Evolutionary conservation across 345 rosid genomes (phyloP).

Genomic region (Triadica sebifera): DNA sequence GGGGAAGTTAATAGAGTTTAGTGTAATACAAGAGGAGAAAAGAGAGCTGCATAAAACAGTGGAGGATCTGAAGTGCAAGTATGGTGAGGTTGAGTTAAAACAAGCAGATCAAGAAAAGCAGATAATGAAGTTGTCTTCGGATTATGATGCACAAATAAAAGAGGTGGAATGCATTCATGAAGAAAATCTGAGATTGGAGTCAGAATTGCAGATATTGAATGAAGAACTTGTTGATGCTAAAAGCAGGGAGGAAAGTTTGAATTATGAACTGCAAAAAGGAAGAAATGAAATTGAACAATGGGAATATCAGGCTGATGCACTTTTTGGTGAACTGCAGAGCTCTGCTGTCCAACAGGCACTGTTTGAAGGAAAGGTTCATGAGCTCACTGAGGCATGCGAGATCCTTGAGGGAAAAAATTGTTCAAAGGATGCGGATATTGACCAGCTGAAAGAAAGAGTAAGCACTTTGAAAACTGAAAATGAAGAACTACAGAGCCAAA

Average conservation of each 20-base stretch:
- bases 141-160: slow-evolving; percentile 45
- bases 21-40: slow-evolving; percentile 37
- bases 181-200: slow-evolving; percentile 49
- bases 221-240: slow-evolving; percentile 49
- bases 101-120: slow-evolving; percentile 50
- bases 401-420: slow-evolving; percentile 38
- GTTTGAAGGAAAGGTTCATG: slow-evolving; percentile 55
- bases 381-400: slow-evolving; percentile 46
- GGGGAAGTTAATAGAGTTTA: slow-evolving; percentile 42
- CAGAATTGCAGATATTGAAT: slow-evolving; percentile 39
- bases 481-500: slow-evolving; percentile 49
- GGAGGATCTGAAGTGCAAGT: slow-evolving; percentile 58
- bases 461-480: slow-evolving; percentile 53
- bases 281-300: slow-evolving; percentile 46
- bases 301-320: slow-evolving; percentile 56
- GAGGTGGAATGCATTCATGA: slow-evolving; percentile 37
- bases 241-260: slow-evolving; percentile 48
- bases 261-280: slow-evolving; percentile 44
- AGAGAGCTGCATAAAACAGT: slow-evolving; percentile 39
- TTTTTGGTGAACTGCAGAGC: slow-evolving; percentile 54
- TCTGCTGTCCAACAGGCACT: slow-evolving; percentile 51
- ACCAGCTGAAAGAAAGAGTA: slow-evolving; percentile 54
- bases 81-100: slow-evolving; percentile 47
- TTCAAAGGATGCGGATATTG: slow-evolving; percentile 46
- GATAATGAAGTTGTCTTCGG: slow-evolving; percentile 51